These are phyloP conservation scores for Strobilomyces dryophilus DNA, from an alignment of 768 basidiomycete genomes.

Conservation along the genomic window DNA sequence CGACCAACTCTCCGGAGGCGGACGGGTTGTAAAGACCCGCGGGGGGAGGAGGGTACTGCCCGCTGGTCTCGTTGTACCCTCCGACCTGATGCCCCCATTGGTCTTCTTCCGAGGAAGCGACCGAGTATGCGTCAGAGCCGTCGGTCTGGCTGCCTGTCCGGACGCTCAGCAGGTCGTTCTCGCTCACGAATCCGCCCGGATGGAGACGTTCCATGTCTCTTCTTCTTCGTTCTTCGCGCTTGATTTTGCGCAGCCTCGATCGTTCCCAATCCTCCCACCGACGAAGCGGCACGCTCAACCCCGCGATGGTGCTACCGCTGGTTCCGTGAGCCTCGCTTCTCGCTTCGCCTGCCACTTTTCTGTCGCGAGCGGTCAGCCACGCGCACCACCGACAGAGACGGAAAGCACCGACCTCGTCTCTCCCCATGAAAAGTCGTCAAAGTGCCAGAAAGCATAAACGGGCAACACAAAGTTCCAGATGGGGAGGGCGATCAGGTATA, in stretches of 20 bases:
- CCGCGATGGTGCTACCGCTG: conserved; percentile 49
- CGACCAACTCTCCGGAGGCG: conserved; percentile 39
- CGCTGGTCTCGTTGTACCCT: conserved; percentile 84
- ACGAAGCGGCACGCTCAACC: conserved; percentile 78
- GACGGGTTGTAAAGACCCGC: conserved; percentile 55
- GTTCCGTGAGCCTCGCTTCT: conserved; percentile 77
- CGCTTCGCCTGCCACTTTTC: conserved; percentile 91
- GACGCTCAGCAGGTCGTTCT: conserved; percentile 60
- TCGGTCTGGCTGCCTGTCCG: conserved; percentile 65
- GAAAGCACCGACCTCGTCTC: conserved; percentile 75
- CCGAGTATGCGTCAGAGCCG: conserved; percentile 75
- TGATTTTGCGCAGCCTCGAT: conserved; percentile 85
- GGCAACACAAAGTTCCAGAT: conserved; percentile 96
- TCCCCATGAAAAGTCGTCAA: conserved; percentile 99
- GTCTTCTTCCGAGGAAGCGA: conserved; percentile 88
- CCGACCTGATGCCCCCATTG: conserved; percentile 96
- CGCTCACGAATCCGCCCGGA: conserved; percentile 63
- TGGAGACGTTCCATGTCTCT: conserved; percentile 78
- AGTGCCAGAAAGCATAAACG: conserved; percentile 98
- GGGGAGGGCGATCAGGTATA: conserved; percentile 89
- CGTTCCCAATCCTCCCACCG: conserved; percentile 99
- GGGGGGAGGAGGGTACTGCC: conserved; percentile 81
- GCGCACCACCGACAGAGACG: not conserved
- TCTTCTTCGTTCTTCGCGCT: conserved; percentile 78
- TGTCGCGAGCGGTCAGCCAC: conserved; percentile 31